phyloP scores from a whole-genome alignment of 305 asterid species.

The Withania somnifera region DNA sequence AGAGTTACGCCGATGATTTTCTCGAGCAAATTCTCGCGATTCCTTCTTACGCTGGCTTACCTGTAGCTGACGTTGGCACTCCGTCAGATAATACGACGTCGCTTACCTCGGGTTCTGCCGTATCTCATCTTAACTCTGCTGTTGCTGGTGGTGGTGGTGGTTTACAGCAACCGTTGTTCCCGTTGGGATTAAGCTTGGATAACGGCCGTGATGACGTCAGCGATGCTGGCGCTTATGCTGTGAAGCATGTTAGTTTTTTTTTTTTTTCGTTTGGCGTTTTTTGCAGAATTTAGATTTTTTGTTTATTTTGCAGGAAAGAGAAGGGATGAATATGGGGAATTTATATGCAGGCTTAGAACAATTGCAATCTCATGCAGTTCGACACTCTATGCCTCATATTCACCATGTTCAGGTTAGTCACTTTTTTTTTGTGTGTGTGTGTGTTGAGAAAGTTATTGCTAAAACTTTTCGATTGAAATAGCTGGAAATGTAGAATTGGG shows the following conservation, averaged over 20 bases:
- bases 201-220: slow-evolving; percentile 48
- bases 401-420: slow-evolving; percentile 36
- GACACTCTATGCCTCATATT: slow-evolving; percentile 44
- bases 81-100: slow-evolving; percentile 42
- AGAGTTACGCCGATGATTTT: slow-evolving; percentile 58
- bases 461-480: background rate
- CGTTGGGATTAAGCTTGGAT: slow-evolving; percentile 59
- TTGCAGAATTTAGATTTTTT: background rate
- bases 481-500: background rate
- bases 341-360: slow-evolving; percentile 54
- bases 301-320: slow-evolving; percentile 43
- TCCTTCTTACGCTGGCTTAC: slow-evolving; percentile 50
- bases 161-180: slow-evolving; percentile 46
- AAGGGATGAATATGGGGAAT: slow-evolving; percentile 40
- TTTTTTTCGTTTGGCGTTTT: background rate
- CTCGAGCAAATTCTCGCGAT: slow-evolving; percentile 72
- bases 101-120: slow-evolving; percentile 23
- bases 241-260: slow-evolving; percentile 36
- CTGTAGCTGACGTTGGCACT: slow-evolving; percentile 35
- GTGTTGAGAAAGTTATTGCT: background rate
- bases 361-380: slow-evolving; percentile 51
- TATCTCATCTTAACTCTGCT: too few relatives aligned
- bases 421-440: background rate
- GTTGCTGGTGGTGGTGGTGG: slow-evolving; percentile 11
- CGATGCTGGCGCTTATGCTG: slow-evolving; percentile 29